A percentile compares a stretch with the other conserved stretches of the same genome.
Evolutionary conservation across 208 protist genomes (phyloP).

Genomic region (Leishmania lainsoni): DNA sequence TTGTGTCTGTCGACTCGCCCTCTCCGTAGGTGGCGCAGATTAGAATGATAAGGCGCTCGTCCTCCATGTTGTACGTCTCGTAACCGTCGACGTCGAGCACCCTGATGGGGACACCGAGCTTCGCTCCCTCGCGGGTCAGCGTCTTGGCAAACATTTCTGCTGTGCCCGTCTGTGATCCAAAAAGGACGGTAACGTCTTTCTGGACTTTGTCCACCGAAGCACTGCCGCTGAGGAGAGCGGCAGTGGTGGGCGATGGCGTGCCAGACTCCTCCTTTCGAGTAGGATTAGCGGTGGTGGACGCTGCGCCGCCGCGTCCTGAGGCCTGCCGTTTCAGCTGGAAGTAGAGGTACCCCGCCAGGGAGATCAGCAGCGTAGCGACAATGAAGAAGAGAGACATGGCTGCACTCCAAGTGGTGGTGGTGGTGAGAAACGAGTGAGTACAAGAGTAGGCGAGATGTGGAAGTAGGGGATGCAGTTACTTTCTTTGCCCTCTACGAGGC

Average conservation of each 20-base stretch:
- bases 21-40: slow-evolving; percentile 92
- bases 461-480: background rate
- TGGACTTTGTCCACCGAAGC: slow-evolving; percentile 1
- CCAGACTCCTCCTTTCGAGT: background rate
- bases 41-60: slow-evolving; percentile 73
- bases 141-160: slow-evolving; percentile 92
- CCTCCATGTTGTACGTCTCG: slow-evolving; percentile 55
- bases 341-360: slow-evolving; percentile 56
- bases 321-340: slow-evolving; percentile 36
- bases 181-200: slow-evolving; percentile 77
- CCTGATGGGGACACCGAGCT: slow-evolving; percentile 66
- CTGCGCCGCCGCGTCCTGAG: background rate
- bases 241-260: background rate
- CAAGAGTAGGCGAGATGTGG: background rate
- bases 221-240: background rate
- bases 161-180: slow-evolving; percentile 89
- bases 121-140: slow-evolving; percentile 65
- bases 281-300: background rate
- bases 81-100: slow-evolving; percentile 76
- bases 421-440: background rate
- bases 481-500: background rate
- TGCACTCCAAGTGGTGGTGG: background rate
- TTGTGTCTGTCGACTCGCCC: slow-evolving; percentile 91
- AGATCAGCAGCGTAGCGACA: slow-evolving; percentile 43
- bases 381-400: slow-evolving; percentile 37